phyloP scores from a whole-genome alignment of 2,329 filamentous ascomycete species.

The Acarospora socialis region DNA sequence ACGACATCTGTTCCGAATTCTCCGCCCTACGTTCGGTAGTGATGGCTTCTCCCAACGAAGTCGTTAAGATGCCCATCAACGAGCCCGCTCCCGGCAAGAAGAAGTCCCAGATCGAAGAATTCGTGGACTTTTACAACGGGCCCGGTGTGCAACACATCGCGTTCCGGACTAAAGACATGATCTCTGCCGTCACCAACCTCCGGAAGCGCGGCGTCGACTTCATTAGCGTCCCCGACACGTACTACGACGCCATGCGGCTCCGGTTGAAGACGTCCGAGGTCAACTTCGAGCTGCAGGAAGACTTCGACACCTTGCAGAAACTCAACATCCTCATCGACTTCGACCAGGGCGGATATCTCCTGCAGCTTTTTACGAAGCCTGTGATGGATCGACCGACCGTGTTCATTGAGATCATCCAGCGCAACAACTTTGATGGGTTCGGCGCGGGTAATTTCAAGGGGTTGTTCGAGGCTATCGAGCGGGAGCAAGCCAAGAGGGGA shows the following conservation, averaged over 20 bases:
- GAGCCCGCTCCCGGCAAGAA: slow-evolving; percentile 83
- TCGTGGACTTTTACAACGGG: slow-evolving; percentile 77
- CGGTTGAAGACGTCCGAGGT: slow-evolving; percentile 51
- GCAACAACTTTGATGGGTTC: slow-evolving; percentile 80
- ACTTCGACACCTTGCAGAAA: slow-evolving; percentile 59
- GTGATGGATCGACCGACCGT: slow-evolving; percentile 90
- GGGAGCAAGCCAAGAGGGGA: slow-evolving; percentile 74
- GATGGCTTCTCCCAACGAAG: slow-evolving; percentile 71
- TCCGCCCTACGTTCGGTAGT: slow-evolving; percentile 78
- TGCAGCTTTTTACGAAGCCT: slow-evolving; percentile 68
- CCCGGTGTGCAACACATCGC: slow-evolving; percentile 90
- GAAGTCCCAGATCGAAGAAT: slow-evolving; percentile 89
- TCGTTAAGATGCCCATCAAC: slow-evolving; percentile 98
- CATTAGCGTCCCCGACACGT: slow-evolving; percentile 74
- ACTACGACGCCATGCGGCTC: slow-evolving; percentile 64
- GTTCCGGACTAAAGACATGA: slow-evolving; percentile 66
- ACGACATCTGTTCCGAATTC: slow-evolving; percentile 83
- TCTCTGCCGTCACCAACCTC: slow-evolving; percentile 60
- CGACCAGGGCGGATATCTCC: slow-evolving; percentile 75
- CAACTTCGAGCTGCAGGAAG: slow-evolving; percentile 58
- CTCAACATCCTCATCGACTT: slow-evolving; percentile 91
- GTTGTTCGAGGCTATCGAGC: slow-evolving; percentile 86
- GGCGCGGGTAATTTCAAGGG: slow-evolving; percentile 94
- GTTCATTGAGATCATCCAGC: slow-evolving; percentile 91
- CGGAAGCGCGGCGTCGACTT: slow-evolving; percentile 84